Percentiles rank a stretch among this genome's conserved stretches.
These are phyloP conservation scores for Cairneyella variabilis DNA, from an alignment of 495 filamentous ascomycete genomes.

Conservation along the genomic window DNA sequence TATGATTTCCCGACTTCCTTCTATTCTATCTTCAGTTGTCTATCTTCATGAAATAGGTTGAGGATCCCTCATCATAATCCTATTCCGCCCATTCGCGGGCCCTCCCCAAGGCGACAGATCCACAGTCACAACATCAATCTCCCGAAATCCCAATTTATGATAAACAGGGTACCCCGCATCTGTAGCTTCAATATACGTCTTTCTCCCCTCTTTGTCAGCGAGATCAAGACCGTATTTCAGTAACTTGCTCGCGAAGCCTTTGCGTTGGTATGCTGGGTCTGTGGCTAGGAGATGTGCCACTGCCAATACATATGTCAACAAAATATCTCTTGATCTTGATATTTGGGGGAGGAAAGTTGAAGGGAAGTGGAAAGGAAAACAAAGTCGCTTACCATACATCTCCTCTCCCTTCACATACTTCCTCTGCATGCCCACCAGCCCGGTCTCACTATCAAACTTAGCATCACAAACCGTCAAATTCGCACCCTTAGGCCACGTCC, in stretches of 20 bases:
- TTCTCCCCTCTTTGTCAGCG: constrained; percentile 19
- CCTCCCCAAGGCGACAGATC: constrained; percentile 20
- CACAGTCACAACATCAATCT: constrained; percentile 14
- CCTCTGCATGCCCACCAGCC: not conserved
- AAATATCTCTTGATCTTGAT: not conserved
- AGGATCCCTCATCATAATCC: constrained; percentile 23
- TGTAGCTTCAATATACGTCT: constrained; percentile 24
- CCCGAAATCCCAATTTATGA: constrained; percentile 19
- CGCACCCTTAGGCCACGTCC: constrained; percentile 19
- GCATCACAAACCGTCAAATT: constrained; percentile 19
- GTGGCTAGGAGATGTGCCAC: constrained; percentile 17
- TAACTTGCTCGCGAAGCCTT: constrained; percentile 18
- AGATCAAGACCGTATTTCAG: constrained; percentile 20
- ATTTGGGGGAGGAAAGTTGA: not conserved
- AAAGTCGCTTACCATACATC: constrained; percentile 20
- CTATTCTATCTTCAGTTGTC: too few relatives aligned
- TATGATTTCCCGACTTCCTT: too few relatives aligned
- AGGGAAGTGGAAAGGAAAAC: not conserved
- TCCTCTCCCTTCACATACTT: constrained; percentile 13
- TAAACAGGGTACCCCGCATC: constrained; percentile 19
- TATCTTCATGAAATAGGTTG: too few relatives aligned
- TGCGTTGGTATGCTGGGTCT: constrained; percentile 16
- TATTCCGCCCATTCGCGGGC: constrained; percentile 5
- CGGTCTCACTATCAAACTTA: constrained; percentile 23
- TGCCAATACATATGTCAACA: constrained; percentile 5